Percentiles rank a stretch among this genome's conserved stretches.
These are phyloP conservation scores for Candida silvicultrix DNA, from an alignment of 805 yeast species.

Conservation along the genomic window DNA sequence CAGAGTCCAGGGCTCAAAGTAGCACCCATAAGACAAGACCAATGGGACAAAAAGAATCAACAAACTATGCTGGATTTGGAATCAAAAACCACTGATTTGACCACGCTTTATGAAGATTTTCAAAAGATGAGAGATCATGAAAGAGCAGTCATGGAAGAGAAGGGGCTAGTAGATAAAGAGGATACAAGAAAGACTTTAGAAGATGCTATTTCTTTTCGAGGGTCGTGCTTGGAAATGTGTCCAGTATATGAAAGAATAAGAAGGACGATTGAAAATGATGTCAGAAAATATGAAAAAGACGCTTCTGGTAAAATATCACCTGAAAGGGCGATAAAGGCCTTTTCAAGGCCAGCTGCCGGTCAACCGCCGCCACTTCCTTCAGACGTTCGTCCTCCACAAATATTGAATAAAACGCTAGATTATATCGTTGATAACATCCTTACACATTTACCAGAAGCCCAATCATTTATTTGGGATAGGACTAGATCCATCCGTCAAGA, in stretches of 20 bases:
- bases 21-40: constrained; percentile 29
- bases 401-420: constrained; percentile 59
- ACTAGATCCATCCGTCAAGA: constrained; percentile 96
- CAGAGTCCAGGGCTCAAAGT: constrained; percentile 30
- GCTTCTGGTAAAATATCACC: constrained; percentile 50
- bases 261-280: constrained; percentile 82
- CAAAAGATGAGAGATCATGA: constrained; percentile 71
- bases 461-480: constrained; percentile 93
- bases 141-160: constrained; percentile 68
- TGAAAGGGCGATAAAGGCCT: constrained; percentile 74
- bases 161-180: constrained; percentile 83
- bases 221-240: constrained; percentile 92
- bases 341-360: constrained; percentile 96
- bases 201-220: constrained; percentile 83
- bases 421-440: constrained; percentile 63
- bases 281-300: constrained; percentile 70
- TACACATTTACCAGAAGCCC: constrained; percentile 71
- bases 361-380: constrained; percentile 97
- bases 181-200: constrained; percentile 74
- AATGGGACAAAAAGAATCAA: constrained; percentile 80
- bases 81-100: constrained; percentile 46
- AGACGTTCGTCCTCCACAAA: constrained; percentile 90
- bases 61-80: constrained; percentile 49
- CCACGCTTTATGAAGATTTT: constrained; percentile 68
- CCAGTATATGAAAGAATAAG: constrained; percentile 89